Evolutionary conservation across 148 eudicot species (phyloP).

Genomic region (Spergularia marina): DNA sequence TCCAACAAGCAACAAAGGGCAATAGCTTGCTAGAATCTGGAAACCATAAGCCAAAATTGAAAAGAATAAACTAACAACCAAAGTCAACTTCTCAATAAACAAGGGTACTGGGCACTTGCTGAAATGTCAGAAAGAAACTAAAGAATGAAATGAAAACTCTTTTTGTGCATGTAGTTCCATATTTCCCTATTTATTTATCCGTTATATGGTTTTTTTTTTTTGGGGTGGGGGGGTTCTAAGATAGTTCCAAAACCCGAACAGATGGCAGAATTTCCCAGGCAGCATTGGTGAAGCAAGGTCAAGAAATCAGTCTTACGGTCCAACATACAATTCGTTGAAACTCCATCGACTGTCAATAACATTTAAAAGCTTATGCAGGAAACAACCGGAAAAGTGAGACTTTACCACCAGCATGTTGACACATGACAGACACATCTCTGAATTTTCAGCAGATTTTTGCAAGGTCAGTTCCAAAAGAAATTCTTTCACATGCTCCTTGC

Average conservation of each 20-base stretch:
- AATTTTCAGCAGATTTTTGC: conserved; percentile 57
- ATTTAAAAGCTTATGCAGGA: background rate
- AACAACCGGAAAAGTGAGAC: conserved; percentile 12
- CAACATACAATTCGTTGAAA: background rate
- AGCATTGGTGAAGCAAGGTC: background rate
- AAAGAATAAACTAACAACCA: background rate
- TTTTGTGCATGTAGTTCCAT: background rate
- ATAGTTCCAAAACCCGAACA: background rate
- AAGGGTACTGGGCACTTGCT: background rate
- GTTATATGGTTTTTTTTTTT: background rate
- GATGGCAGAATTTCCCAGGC: background rate
- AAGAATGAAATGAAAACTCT: background rate
- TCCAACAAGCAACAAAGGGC: conserved; percentile 72
- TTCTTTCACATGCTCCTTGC: conserved; percentile 92
- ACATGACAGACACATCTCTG: conserved; percentile 65
- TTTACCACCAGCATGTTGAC: conserved; percentile 91
- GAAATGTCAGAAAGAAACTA: background rate
- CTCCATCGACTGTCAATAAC: background rate
- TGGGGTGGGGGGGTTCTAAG: background rate
- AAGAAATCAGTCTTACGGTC: background rate
- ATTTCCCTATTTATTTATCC: background rate
- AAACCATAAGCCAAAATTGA: conserved; percentile 17
- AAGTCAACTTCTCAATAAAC: background rate
- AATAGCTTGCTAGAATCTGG: conserved; percentile 88
- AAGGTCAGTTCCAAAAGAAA: conserved; percentile 52